A percentile compares a stretch with the other conserved stretches of the same genome.
phyloP scores from a whole-genome alignment of 2,329 filamentous ascomycete species.

The Daldinia eschscholtzii region DNA sequence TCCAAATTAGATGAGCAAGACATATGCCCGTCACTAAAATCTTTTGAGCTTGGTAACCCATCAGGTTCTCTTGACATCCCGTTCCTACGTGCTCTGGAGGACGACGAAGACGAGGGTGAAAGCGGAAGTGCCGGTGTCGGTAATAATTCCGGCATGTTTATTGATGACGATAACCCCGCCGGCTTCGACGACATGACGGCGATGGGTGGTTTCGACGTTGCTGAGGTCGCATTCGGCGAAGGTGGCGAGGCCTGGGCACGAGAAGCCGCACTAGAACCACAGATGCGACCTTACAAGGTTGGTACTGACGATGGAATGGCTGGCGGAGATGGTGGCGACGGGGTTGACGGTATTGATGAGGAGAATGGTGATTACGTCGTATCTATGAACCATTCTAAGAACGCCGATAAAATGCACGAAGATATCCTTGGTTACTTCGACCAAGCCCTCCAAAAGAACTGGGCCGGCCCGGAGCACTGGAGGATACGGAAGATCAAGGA shows the following conservation, averaged over 20 bases:
- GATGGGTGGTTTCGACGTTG: slow-evolving; percentile 81
- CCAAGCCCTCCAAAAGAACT: slow-evolving; percentile 95
- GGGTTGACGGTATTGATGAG: slow-evolving; percentile 67
- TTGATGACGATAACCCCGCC: slow-evolving; percentile 86
- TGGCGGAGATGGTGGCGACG: slow-evolving; percentile 65
- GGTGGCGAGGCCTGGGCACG: slow-evolving; percentile 96
- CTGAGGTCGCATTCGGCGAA: slow-evolving; percentile 90
- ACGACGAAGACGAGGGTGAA: slow-evolving; percentile 75
- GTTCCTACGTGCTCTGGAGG: slow-evolving; percentile 88
- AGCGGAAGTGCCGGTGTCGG: slow-evolving; percentile 65
- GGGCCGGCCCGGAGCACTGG: slow-evolving; percentile 99
- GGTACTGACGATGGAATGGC: slow-evolving; percentile 67
- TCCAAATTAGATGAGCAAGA: slow-evolving; percentile 83
- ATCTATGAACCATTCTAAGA: slow-evolving; percentile 77
- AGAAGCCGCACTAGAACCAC: slow-evolving; percentile 87
- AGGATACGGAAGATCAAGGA: slow-evolving; percentile 94
- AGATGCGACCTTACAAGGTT: slow-evolving; percentile 82
- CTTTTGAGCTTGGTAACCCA: slow-evolving; percentile 89
- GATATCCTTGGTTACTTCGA: slow-evolving; percentile 99
- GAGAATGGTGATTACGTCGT: slow-evolving; percentile 81
- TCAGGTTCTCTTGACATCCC: slow-evolving; percentile 89
- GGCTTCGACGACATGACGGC: slow-evolving; percentile 85
- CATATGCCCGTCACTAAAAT: slow-evolving; percentile 94
- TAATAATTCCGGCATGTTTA: slow-evolving; percentile 82
- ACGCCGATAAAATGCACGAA: slow-evolving; percentile 80